Evolutionary conservation across 2,329 filamentous ascomycete species (phyloP).

Genomic region (Corniculantispora saksenae): DNA sequence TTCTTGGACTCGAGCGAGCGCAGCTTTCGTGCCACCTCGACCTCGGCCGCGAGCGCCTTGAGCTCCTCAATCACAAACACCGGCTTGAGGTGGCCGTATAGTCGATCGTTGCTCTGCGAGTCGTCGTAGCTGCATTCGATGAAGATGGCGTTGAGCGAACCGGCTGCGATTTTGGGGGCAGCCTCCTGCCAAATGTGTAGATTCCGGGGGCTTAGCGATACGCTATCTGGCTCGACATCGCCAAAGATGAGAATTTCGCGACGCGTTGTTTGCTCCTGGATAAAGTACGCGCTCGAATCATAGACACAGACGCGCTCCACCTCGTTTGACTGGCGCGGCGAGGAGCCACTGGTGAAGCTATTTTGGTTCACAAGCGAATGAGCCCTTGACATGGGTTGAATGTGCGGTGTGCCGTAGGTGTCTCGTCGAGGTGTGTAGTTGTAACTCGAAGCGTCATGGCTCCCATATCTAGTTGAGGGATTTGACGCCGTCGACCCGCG

Average conservation of each 20-base stretch:
- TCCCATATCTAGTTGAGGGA: constrained; percentile 52
- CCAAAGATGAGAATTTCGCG: constrained; percentile 90
- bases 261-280: constrained; percentile 70
- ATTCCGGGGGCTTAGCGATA: constrained; percentile 81
- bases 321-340: constrained; percentile 31
- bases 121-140: constrained; percentile 96
- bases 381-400: constrained; percentile 22
- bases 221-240: constrained; percentile 87
- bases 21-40: constrained; percentile 53
- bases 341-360: constrained; percentile 27
- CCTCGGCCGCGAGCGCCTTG: constrained; percentile 67
- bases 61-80: constrained; percentile 81
- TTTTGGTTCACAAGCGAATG: constrained; percentile 36
- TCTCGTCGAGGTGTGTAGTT: constrained; percentile 32
- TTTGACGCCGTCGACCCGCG: constrained; percentile 54
- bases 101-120: constrained; percentile 69
- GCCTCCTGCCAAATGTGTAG: constrained; percentile 84
- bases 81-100: constrained; percentile 90
- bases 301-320: constrained; percentile 65
- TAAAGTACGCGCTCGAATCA: constrained; percentile 92
- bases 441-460: constrained; percentile 46
- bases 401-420: constrained; percentile 22
- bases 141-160: constrained; percentile 77
- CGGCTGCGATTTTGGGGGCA: constrained; percentile 76
- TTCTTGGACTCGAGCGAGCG: constrained; percentile 53